A percentile compares a stretch with the other conserved stretches of the same genome.
phyloP scores from a whole-genome alignment of 2,329 filamentous ascomycete genomes.

The Botrytis sinoallii region DNA sequence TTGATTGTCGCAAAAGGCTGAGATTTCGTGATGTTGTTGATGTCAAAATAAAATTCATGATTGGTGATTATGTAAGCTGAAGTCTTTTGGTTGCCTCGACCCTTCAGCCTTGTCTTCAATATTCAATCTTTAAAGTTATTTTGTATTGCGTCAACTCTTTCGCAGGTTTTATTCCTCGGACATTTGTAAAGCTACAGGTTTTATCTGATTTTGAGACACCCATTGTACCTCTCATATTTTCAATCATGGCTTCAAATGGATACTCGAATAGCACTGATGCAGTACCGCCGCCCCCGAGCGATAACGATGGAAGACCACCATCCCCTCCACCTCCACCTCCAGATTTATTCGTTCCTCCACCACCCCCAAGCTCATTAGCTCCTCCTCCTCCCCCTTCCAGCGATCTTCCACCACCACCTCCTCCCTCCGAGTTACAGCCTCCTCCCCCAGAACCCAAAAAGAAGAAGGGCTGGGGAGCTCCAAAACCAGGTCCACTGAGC shows the following conservation, averaged over 20 bases:
- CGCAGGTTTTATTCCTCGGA: background rate
- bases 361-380: conserved; percentile 39
- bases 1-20: conserved; percentile 20
- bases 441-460: conserved; percentile 50
- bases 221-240: background rate
- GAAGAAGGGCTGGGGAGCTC: conserved; percentile 51
- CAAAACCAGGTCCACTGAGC: conserved; percentile 58
- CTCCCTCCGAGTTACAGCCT: conserved; percentile 39
- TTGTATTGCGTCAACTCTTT: conserved; percentile 10
- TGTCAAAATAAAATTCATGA: conserved; percentile 15
- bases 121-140: background rate
- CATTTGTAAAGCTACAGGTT: background rate
- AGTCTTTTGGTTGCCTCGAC: conserved; percentile 12
- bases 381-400: conserved; percentile 34
- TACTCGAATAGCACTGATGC: conserved; percentile 25
- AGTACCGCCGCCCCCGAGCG: conserved; percentile 31
- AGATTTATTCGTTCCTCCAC: conserved; percentile 41
- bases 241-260: conserved; percentile 25
- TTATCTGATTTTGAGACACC: background rate
- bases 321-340: conserved; percentile 42
- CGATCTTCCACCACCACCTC: conserved; percentile 39
- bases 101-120: conserved; percentile 16
- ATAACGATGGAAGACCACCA: conserved; percentile 29
- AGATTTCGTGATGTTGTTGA: conserved; percentile 19
- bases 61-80: conserved; percentile 16